A percentile compares a stretch with the other conserved stretches of the same genome.
These are phyloP conservation scores for Ogataea haglerorum DNA, from an alignment of 805 yeast genomes.

Conservation along the genomic window DNA sequence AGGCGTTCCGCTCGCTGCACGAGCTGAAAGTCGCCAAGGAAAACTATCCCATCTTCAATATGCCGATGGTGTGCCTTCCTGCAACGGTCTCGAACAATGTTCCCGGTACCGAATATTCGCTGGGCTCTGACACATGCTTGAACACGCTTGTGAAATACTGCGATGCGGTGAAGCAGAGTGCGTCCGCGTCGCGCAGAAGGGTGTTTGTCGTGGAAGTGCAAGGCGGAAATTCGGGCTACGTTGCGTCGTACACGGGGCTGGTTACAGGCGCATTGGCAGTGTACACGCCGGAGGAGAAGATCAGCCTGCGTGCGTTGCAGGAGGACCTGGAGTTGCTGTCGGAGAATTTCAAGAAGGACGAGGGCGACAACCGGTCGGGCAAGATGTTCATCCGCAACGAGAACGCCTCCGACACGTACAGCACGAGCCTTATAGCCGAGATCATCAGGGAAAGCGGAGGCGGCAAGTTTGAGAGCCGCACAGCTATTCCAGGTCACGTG, in stretches of 20 bases:
- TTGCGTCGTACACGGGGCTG: conserved; percentile 81
- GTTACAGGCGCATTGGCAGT: conserved; percentile 90
- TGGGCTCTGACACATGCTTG: conserved; percentile 95
- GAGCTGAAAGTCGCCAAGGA: conserved; percentile 75
- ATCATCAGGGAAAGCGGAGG: conserved; percentile 70
- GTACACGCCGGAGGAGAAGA: conserved; percentile 85
- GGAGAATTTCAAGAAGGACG: conserved; percentile 65
- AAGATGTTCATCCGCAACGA: conserved; percentile 82
- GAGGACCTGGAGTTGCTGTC: conserved; percentile 71
- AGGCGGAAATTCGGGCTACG: conserved; percentile 95
- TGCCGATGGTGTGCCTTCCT: conserved; percentile 91
- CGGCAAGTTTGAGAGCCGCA: conserved; percentile 81
- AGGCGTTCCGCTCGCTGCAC: conserved; percentile 85
- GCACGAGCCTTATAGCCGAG: conserved; percentile 78
- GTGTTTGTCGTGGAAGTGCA: conserved; percentile 97
- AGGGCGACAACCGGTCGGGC: conserved; percentile 80
- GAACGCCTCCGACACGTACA: conserved; percentile 75
- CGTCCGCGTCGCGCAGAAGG: conserved; percentile 90
- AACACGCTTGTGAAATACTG: conserved; percentile 88
- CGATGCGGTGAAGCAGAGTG: conserved; percentile 92
- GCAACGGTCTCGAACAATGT: conserved; percentile 97
- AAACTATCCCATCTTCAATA: conserved; percentile 85
- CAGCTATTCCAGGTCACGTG: conserved; percentile 96
- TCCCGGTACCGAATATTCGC: conserved; percentile 96
- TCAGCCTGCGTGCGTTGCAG: conserved; percentile 62